These are phyloP conservation scores for Venturia asperata DNA, from an alignment of 2,329 filamentous ascomycete genomes.

Conservation along the genomic window DNA sequence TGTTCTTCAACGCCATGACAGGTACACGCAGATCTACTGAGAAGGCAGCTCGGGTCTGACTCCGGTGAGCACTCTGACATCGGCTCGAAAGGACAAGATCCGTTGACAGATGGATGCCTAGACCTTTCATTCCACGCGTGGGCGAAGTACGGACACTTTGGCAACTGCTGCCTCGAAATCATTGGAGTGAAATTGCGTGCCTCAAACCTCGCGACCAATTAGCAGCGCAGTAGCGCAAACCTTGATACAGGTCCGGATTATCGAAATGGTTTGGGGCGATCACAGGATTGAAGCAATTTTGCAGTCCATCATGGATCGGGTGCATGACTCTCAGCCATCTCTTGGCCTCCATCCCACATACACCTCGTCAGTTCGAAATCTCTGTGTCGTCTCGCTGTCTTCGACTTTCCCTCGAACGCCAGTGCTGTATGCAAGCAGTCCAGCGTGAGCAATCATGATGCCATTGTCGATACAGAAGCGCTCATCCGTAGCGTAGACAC, in stretches of 20 bases:
- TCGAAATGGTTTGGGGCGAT: not conserved
- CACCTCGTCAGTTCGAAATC: slow-evolving; percentile 46
- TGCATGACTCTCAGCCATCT: slow-evolving; percentile 16
- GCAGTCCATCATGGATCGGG: not conserved
- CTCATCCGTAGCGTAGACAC: slow-evolving; percentile 91
- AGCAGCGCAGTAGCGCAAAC: not conserved
- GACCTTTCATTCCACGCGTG: not conserved
- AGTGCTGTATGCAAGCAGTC: slow-evolving; percentile 73
- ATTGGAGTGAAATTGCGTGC: too few species aligned
- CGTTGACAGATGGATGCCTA: not conserved
- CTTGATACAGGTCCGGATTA: not conserved
- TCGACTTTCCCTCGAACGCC: slow-evolving; percentile 39
- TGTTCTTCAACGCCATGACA: not conserved
- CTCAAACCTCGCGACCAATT: not conserved
- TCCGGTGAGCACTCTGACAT: not conserved
- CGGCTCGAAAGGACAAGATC: not conserved
- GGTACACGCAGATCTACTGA: not conserved
- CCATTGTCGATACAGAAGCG: slow-evolving; percentile 98
- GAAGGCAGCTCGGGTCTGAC: not conserved
- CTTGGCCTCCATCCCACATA: slow-evolving; percentile 43
- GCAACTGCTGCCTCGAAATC: not conserved
- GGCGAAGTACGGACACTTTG: not conserved
- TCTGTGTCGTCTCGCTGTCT: slow-evolving; percentile 34
- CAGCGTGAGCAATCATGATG: slow-evolving; percentile 98
- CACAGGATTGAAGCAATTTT: too few species aligned